A percentile compares a stretch with the other conserved stretches of the same genome.
Conservation (phyloP, 73 alveolate species). For the Tetrahymena thermophila region DNA sequence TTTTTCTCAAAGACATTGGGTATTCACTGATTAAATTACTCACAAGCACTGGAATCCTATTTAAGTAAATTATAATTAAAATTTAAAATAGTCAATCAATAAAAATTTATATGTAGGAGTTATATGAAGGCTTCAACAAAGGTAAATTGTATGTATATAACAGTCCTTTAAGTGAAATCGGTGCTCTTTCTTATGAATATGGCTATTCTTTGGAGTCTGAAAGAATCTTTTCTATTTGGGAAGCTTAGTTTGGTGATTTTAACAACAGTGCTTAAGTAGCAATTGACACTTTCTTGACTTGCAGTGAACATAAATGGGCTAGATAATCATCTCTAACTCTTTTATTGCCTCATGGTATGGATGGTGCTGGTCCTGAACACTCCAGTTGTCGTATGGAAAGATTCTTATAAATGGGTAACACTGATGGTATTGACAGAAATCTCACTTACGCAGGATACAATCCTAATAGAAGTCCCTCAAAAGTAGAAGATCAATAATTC, state of each 20-base stretch:
- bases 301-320: constrained; percentile 92
- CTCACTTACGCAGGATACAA: background rate
- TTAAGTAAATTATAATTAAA: constrained; percentile 6
- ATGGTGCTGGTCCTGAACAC: constrained; percentile 97
- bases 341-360: constrained; percentile 93
- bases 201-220: constrained; percentile 80
- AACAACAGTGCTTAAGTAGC: constrained; percentile 29
- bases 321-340: constrained; percentile 72
- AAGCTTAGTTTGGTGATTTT: constrained; percentile 76
- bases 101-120: background rate
- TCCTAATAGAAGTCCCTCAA: constrained; percentile 32
- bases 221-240: constrained; percentile 82
- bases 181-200: constrained; percentile 63
- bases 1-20: constrained; percentile 90
- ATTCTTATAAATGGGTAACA: constrained; percentile 29
- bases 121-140: background rate
- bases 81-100: background rate
- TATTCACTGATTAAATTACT: constrained; percentile 52
- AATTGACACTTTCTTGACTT: constrained; percentile 71
- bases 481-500: background rate
- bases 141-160: constrained; percentile 55
- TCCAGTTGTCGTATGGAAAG: constrained; percentile 91
- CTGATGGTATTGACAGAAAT: background rate
- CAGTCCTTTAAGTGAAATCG: constrained; percentile 64
- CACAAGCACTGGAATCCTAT: constrained; percentile 55